phyloP scores from a whole-genome alignment of 2,329 filamentous ascomycete species.

The Penicillium sp. region DNA sequence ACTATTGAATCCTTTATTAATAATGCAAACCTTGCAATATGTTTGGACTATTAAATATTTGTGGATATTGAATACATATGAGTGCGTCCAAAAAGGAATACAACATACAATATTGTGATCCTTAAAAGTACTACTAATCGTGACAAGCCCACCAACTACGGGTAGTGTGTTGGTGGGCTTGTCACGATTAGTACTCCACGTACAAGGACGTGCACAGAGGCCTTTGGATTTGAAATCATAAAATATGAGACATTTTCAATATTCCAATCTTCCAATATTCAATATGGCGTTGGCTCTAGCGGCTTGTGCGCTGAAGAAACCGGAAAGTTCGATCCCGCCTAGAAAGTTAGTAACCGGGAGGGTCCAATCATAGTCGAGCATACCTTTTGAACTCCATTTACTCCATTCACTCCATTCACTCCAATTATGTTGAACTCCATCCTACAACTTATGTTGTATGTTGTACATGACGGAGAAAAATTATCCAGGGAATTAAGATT shows the following conservation, averaged over 20 bases:
- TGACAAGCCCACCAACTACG: too few relatives aligned
- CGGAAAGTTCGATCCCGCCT: neutral
- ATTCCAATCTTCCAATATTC: neutral
- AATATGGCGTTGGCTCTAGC: neutral
- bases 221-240: neutral
- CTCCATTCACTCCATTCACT: neutral
- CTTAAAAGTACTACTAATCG: neutral
- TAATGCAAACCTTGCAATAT: too few relatives aligned
- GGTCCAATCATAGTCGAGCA: neutral
- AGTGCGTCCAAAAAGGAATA: too few relatives aligned
- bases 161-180: too few relatives aligned
- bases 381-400: neutral
- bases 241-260: neutral
- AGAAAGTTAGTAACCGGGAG: neutral
- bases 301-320: neutral
- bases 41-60: neutral
- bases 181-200: too few relatives aligned
- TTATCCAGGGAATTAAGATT: neutral
- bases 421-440: neutral
- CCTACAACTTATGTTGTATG: too few relatives aligned
- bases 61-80: neutral
- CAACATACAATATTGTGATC: neutral
- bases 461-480: too few relatives aligned
- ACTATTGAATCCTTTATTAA: too few relatives aligned
- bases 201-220: neutral